A percentile compares a stretch with the other conserved stretches of the same genome.
phyloP scores from a whole-genome alignment of 768 basidiomycete species.

The Boletus rubescentipes region DNA sequence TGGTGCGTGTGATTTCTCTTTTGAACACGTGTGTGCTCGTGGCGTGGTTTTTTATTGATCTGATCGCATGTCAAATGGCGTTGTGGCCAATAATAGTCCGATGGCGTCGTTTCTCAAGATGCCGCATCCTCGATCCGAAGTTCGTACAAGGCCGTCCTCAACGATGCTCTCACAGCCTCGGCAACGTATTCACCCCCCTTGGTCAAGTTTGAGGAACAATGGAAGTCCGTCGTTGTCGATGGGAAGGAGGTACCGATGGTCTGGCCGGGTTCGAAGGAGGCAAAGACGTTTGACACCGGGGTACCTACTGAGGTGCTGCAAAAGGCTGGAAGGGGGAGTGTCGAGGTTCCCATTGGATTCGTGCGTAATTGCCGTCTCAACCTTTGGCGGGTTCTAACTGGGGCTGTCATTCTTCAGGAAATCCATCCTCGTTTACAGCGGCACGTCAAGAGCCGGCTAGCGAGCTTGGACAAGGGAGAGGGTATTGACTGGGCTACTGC shows the following conservation, averaged over 20 bases:
- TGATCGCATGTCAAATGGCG: neutral
- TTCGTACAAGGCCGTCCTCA: constrained; percentile 61
- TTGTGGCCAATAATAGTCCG: constrained; percentile 16
- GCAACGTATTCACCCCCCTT: constrained; percentile 48
- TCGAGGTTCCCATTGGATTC: constrained; percentile 56
- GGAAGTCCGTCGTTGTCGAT: constrained; percentile 40
- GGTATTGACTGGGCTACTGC: constrained; percentile 90
- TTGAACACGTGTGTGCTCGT: neutral
- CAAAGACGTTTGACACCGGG: constrained; percentile 67
- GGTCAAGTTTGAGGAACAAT: constrained; percentile 64
- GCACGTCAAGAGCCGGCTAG: constrained; percentile 76
- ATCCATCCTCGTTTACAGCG: constrained; percentile 76
- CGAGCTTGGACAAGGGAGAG: constrained; percentile 62
- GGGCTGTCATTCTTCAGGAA: constrained; percentile 44
- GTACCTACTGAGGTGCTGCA: constrained; percentile 51
- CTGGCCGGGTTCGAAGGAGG: constrained; percentile 62
- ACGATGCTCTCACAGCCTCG: constrained; percentile 53
- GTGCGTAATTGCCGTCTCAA: constrained; percentile 42
- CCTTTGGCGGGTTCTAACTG: neutral
- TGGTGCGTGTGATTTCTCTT: constrained; percentile 44
- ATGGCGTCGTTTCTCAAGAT: constrained; percentile 45
- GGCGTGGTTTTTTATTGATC: neutral
- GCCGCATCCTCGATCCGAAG: constrained; percentile 52
- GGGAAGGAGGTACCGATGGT: constrained; percentile 26
- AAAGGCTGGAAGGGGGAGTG: constrained; percentile 66